These are phyloP conservation scores for Colletotrichum tropicicola DNA, from an alignment of 2,329 filamentous ascomycete species.

Conservation along the genomic window DNA sequence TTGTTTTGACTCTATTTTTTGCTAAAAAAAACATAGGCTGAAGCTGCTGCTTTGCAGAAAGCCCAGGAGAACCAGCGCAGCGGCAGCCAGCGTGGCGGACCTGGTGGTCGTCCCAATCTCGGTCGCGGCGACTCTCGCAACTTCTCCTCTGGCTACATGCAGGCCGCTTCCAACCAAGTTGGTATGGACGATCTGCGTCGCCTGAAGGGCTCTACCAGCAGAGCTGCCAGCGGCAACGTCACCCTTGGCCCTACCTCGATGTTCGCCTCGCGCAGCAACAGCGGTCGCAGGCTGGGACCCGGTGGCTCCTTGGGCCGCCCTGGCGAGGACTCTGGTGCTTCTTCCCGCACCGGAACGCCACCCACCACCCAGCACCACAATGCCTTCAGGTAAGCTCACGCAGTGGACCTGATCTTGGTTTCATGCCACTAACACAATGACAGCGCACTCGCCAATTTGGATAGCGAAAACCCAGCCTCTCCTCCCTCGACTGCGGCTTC, in stretches of 20 bases:
- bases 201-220: constrained; percentile 72
- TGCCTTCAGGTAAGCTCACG: constrained; percentile 84
- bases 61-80: constrained; percentile 74
- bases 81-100: constrained; percentile 70
- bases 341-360: constrained; percentile 90
- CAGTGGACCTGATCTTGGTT: background rate
- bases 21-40: constrained; percentile 55
- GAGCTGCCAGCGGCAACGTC: constrained; percentile 69
- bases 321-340: constrained; percentile 85
- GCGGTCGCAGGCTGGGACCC: constrained; percentile 82
- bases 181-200: constrained; percentile 91
- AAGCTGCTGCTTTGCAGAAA: constrained; percentile 82
- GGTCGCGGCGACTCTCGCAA: constrained; percentile 89
- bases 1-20: background rate
- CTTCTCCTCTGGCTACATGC: constrained; percentile 78
- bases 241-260: constrained; percentile 85
- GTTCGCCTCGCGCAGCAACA: constrained; percentile 90
- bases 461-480: constrained; percentile 71
- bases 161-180: constrained; percentile 84
- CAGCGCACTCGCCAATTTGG: constrained; percentile 69
- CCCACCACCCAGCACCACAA: constrained; percentile 81
- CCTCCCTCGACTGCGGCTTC: constrained; percentile 76
- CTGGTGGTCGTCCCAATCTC: constrained; percentile 73
- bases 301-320: constrained; percentile 76
- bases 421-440: constrained; percentile 38